Evolutionary conservation across 495 filamentous ascomycete species (phyloP), one percentile per base, ranked within the genome.

Genomic region (Aspergillus coremiiformis): DNA sequence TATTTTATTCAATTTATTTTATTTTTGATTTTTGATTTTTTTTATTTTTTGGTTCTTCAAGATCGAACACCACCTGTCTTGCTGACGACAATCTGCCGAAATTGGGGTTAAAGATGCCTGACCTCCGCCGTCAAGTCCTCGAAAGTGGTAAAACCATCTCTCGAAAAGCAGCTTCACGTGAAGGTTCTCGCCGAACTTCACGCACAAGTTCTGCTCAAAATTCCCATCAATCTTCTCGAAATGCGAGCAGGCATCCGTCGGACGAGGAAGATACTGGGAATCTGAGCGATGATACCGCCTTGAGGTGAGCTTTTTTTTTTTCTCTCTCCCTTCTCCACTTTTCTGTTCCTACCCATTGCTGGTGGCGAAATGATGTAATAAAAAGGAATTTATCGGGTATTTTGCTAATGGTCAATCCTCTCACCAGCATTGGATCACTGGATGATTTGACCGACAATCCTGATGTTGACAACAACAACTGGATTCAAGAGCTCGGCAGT

Each of bases 71-170:
- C n/a, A n/a, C n/a, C n/a, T n/a, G n/a, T n/a, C n/a, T n/a, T n/a
- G n/a, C n/a, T n/a, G n/a, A n/a, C n/a, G n/a, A n/a, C n/a, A n/a
- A n/a, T n/a, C n/a, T n/a, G n/a, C n/a, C n/a, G n/a, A 9, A 22
- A 30, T 15, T 22, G 14, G 32, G 32, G 21, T 6, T 45, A 52
- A 67, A 14, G 49, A 75, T 75, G 72, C 72, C 70, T 19, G 73
- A 76, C 60, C 79, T 96, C 48, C 81, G 88, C 60, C 84, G 91
- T 63, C 87, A 87, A 66, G 89, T 87, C 29, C 60, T 75, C 10
- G 87, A 91, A 74, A 87, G 84, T 71, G 83, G 84, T 65, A 98
- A 98, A 75, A 98, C 92, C 30, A 77, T 93, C 44, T 96, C 93
- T 30, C 83, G 85, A 63, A 96, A 95, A 71, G 90, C 90, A 6